phyloP scores from a whole-genome alignment of 305 asterid genomes.

The Andrographis paniculata region DNA sequence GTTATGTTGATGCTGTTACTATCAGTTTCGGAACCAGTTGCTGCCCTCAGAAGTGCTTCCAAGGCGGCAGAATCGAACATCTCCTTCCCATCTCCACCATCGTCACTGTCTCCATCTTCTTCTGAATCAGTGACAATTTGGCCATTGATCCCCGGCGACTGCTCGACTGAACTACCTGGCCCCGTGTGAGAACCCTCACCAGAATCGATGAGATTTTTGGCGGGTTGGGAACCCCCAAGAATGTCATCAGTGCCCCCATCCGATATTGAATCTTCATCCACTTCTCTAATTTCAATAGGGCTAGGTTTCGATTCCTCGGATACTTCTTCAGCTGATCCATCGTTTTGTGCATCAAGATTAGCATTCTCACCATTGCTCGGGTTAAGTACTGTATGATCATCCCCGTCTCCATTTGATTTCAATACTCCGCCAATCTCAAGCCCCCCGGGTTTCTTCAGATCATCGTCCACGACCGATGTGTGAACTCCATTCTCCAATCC shows the following conservation, averaged over 20 bases:
- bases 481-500: conserved; percentile 27
- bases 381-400: too few relatives aligned
- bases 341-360: not conserved
- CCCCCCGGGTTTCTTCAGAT: too few relatives aligned
- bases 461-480: not conserved
- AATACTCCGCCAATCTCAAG: too few relatives aligned
- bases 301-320: conserved; percentile 39
- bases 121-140: conserved; percentile 85
- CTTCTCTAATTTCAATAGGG: too few relatives aligned
- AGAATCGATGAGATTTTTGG: conserved; percentile 70
- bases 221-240: conserved; percentile 77
- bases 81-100: conserved; percentile 73
- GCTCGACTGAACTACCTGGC: conserved; percentile 36
- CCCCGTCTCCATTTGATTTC: too few relatives aligned
- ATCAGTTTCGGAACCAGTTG: conserved; percentile 69
- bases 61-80: conserved; percentile 79
- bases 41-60: conserved; percentile 90
- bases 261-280: too few relatives aligned
- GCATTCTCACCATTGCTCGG: not conserved
- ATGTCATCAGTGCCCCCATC: conserved; percentile 66
- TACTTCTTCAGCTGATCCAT: conserved; percentile 14
- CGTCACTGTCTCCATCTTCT: conserved; percentile 89
- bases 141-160: conserved; percentile 54
- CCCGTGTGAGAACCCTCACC: conserved; percentile 40
- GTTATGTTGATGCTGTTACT: conserved; percentile 62